These are phyloP conservation scores for Saksenaea oblongispora DNA, from an alignment of 371 early-diverging fungal genomes.

Conservation along the genomic window DNA sequence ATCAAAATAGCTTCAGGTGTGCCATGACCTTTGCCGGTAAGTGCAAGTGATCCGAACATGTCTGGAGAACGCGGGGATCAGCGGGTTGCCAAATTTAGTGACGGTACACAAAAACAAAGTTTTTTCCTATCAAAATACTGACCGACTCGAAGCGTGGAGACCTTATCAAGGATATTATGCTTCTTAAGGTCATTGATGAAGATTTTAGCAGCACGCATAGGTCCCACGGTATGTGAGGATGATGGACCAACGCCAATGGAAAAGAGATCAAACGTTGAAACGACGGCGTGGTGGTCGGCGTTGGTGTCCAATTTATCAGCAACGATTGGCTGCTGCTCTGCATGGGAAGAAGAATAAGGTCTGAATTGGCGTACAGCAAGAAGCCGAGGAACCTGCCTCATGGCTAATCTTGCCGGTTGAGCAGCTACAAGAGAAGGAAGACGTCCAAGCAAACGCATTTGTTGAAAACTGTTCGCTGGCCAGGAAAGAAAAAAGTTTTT, in stretches of 20 bases:
- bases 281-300: slow-evolving; percentile 79
- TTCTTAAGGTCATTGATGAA: slow-evolving; percentile 84
- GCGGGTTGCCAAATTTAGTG: background rate
- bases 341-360: background rate
- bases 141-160: slow-evolving; percentile 71
- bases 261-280: slow-evolving; percentile 93
- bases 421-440: background rate
- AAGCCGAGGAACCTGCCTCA: slow-evolving; percentile 2
- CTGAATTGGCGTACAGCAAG: background rate
- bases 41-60: slow-evolving; percentile 91
- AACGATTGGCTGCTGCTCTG: background rate
- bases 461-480: slow-evolving; percentile 1
- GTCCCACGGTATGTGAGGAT: slow-evolving; percentile 91
- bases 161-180: slow-evolving; percentile 71
- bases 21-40: slow-evolving; percentile 95
- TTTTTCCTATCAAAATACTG: slow-evolving; percentile 10
- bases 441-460: background rate
- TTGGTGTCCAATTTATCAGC: background rate
- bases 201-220: slow-evolving; percentile 95
- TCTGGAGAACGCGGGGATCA: slow-evolving; percentile 43
- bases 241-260: slow-evolving; percentile 96
- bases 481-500: background rate
- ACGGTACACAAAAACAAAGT: background rate
- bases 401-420: slow-evolving; percentile 1
- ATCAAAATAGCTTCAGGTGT: slow-evolving; percentile 90